Evolutionary conservation across 306 rosid species (phyloP), one percentile per base, ranked within the genome.

Genomic region (Gastrolobium bilobum): DNA sequence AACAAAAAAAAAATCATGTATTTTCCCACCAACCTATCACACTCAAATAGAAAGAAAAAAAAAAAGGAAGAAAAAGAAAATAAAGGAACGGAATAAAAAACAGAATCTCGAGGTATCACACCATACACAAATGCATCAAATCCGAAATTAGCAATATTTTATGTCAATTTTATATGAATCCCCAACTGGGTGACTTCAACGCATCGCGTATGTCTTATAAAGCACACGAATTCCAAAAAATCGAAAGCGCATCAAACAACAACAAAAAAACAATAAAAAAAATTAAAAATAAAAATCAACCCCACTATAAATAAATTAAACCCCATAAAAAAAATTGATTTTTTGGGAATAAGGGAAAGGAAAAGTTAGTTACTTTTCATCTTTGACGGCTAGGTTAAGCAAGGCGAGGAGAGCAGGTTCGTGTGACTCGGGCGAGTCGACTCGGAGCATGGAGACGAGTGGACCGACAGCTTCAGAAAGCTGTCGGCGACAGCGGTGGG

Each of bases 311-410:
- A 59, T 46, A 58, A 73, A 54, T n/a, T 4, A 64, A 35, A 34
- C 60, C 2, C 50, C 46, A 26, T 67, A 10, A 4, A 74, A 11
- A 0, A 57, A 20, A 20, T 20, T 20, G 26, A 20, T 20, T 20
- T 20, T 20, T 31, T 31, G 7, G 29, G 14, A 10, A 65, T 1
- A 51, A 31, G 9, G 15, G 5, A 15, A 30, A n/a, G 13, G 35
- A 37, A 8, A 7, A 7, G 43, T 1, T 46, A 11, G 59, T 30
- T 88, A 95, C 99, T 88, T 90, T 75, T 95, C 98, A 68, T 95
- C 98, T 59, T 93, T 90, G 73, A 95, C 99, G 84, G 99, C 99
- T 68, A 95, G 99, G 77, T 95, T 95, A 71, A 95, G 97, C 79
- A 95, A 88, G 5, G 99, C 98, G 54, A 92, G 97, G 13, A 95